Percentiles rank a stretch among this genome's conserved stretches.
Evolutionary conservation across 1,284 basidiomycete species (phyloP).

Genomic region (Tremellales sp.): DNA sequence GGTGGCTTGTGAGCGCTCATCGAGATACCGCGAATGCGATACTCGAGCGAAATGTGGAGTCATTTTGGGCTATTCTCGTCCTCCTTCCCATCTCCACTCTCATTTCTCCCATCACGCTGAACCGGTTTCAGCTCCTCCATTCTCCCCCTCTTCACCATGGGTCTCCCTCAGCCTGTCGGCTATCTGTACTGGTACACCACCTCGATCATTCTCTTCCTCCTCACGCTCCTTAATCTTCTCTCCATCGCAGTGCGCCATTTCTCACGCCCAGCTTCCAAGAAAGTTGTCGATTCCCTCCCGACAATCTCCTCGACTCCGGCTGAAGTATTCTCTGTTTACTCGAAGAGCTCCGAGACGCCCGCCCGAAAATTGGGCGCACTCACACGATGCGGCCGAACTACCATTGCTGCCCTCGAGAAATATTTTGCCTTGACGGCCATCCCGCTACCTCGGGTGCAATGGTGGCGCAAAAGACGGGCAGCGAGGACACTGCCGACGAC

Average conservation of each 20-base stretch:
- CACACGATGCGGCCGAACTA: neutral
- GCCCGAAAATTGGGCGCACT: too few species aligned
- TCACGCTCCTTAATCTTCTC: slow-evolving; percentile 20
- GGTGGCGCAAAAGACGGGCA: slow-evolving; percentile 2
- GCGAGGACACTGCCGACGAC: slow-evolving; percentile 8
- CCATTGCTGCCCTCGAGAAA: slow-evolving; percentile 8
- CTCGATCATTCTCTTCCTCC: slow-evolving; percentile 22
- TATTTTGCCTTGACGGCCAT: slow-evolving; percentile 15
- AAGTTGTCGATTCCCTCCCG: too few species aligned
- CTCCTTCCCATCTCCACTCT: too few species aligned
- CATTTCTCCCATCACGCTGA: too few species aligned
- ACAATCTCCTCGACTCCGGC: too few species aligned
- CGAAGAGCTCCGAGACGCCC: too few species aligned
- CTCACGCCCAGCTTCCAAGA: slow-evolving; percentile 1
- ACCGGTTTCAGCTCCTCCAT: too few species aligned
- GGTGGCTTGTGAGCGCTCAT: too few species aligned
- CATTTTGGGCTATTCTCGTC: too few species aligned
- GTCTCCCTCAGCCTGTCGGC: slow-evolving; percentile 17
- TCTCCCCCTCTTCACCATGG: slow-evolving; percentile 7
- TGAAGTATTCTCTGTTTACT: too few species aligned
- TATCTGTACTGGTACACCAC: slow-evolving; percentile 34
- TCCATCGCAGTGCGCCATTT: slow-evolving; percentile 10
- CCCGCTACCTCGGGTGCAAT: slow-evolving; percentile 7
- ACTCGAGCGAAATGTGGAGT: too few species aligned
- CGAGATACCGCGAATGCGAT: too few species aligned